Evolutionary conservation across 192 early-diverging fungal genomes (phyloP).

Genomic region (Geosiphon pyriformis): DNA sequence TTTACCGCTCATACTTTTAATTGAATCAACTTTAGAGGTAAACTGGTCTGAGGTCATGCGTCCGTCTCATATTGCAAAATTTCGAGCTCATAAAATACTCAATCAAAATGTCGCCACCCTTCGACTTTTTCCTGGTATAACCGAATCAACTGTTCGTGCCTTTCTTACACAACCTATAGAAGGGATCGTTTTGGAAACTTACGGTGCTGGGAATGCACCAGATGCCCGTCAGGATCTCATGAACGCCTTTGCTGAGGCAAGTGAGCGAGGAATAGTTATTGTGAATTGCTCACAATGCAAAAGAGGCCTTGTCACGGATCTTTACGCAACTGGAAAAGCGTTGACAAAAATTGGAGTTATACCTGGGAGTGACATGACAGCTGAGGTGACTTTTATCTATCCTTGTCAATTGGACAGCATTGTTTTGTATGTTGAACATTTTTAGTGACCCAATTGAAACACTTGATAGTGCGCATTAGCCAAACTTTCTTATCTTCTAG

Average conservation of each 20-base stretch:
- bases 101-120: slow-evolving; percentile 84
- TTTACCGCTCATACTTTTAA: not conserved
- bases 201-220: slow-evolving; percentile 95
- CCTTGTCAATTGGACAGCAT: too few relatives aligned
- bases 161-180: slow-evolving; percentile 81
- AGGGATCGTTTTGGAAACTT: slow-evolving; percentile 94
- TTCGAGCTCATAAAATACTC: slow-evolving; percentile 79
- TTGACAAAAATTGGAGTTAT: slow-evolving; percentile 76
- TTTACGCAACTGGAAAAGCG: slow-evolving; percentile 86
- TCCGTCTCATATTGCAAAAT: slow-evolving; percentile 78
- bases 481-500: slow-evolving; percentile 90
- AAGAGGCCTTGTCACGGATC: slow-evolving; percentile 81
- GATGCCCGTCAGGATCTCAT: slow-evolving; percentile 82
- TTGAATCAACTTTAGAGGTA: slow-evolving; percentile 58
- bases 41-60: slow-evolving; percentile 83
- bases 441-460: too few relatives aligned
- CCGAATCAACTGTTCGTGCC: slow-evolving; percentile 75
- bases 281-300: slow-evolving; percentile 94
- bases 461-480: slow-evolving; percentile 84
- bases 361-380: slow-evolving; percentile 91
- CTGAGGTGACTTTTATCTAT: slow-evolving; percentile 47
- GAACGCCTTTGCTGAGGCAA: slow-evolving; percentile 76
- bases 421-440: too few relatives aligned
- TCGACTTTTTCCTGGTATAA: slow-evolving; percentile 92
- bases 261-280: slow-evolving; percentile 90